Conservation (phyloP, 192 early-diverging fungal genomes). For the Coemansia sp. region DNA sequence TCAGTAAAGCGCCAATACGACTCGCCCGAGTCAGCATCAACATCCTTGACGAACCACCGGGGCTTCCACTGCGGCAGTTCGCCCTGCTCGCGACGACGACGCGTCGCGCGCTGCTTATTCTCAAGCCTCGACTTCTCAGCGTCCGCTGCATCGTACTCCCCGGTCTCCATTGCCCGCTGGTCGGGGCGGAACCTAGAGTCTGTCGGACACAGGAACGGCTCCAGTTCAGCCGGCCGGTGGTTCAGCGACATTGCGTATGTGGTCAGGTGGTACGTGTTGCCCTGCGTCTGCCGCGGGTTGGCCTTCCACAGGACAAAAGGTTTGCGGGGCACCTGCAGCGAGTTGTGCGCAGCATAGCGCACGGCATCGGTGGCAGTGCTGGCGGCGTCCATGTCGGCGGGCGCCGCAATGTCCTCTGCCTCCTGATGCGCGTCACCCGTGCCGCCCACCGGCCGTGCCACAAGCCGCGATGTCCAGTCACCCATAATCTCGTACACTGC, state of each 20-base stretch:
- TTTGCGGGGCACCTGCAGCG: conserved; percentile 34
- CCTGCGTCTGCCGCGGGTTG: conserved; percentile 48
- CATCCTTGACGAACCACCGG: conserved; percentile 73
- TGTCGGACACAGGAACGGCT: conserved; percentile 65
- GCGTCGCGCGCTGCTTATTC: conserved; percentile 67
- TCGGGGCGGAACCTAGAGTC: conserved; percentile 84
- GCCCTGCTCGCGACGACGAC: conserved; percentile 60
- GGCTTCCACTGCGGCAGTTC: conserved; percentile 59
- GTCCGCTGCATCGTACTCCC: conserved; percentile 74
- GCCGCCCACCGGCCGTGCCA: conserved; percentile 47
- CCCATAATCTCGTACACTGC: conserved; percentile 64
- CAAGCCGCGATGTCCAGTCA: conserved; percentile 65
- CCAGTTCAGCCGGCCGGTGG: conserved; percentile 59
- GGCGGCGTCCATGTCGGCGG: conserved; percentile 12
- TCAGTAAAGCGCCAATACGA: conserved; percentile 60
- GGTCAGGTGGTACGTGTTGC: conserved; percentile 73
- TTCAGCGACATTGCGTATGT: conserved; percentile 76
- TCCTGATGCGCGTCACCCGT: conserved; percentile 7
- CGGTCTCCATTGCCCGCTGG: conserved; percentile 82
- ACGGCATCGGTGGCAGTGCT: conserved; percentile 29
- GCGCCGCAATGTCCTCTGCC: conserved; percentile 21
- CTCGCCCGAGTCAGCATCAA: conserved; percentile 70
- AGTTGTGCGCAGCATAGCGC: conserved; percentile 24
- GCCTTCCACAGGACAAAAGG: conserved; percentile 66
- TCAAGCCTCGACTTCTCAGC: conserved; percentile 71